Evolutionary conservation across 2,329 filamentous ascomycete species (phyloP), one percentile per base, ranked within the genome.

Genomic region (Nannizziopsis barbatae): DNA sequence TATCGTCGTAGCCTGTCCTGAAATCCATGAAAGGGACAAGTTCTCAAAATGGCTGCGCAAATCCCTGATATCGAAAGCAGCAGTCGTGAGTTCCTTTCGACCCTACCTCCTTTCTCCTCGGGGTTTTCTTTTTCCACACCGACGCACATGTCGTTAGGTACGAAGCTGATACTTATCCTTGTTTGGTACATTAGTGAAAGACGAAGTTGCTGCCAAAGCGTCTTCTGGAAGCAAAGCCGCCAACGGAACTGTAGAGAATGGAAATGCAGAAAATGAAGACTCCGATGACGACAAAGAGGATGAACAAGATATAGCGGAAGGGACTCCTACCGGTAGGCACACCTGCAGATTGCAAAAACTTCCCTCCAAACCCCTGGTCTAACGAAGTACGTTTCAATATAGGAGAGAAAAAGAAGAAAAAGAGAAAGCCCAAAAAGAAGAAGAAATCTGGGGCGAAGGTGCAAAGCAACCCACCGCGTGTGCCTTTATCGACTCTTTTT

Each of bases 401-500:
- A 45, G 64, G 61, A 32, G 67, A 69, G 45, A 85, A 86, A 69
- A 87, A 87, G 71, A 87, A 88, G 71, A 90, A 89, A 75, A 87
- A 86, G 75, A 27, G 22, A 27, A 86, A 81, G 74, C 83, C 79
- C 69, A 77, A 81, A 63, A 83, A 80, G 72, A 83, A 84, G 75
- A 84, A 80, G 60, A 71, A 69, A 54, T 67, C 57, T 14, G 67
- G 63, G 5, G 74, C 81, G 45, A 86, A 83, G 49, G 74, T 75
- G 42, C 86, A 93, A 68, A 83, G 83, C n/a, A 75, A 79, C 45
- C 86, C 86, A 30, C 86, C 86, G 2, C 79, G 84, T 39, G 80
- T 92, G 18, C 75, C 80, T 37, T 67, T 93, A 32, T 80, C 83
- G 31, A 78, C 81, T 56, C 74, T 93, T 38, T 92, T 87, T 70